Percentiles rank a stretch among this genome's conserved stretches.
Conservation (phyloP, 2,329 filamentous ascomycete species). For the Colletotrichum godetiae region DNA sequence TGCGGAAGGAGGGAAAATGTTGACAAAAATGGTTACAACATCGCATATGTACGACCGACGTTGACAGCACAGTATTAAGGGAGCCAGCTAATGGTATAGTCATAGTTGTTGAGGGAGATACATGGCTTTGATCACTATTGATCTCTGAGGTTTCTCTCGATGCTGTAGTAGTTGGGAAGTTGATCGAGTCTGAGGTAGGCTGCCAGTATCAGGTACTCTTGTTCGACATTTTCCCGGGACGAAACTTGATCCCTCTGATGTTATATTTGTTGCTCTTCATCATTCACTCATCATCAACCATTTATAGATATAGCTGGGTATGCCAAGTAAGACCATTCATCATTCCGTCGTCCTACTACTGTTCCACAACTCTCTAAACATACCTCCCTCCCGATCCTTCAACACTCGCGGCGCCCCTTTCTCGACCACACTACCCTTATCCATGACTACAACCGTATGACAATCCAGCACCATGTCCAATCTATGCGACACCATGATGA, state of each 20-base stretch:
- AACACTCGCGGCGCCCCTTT: conserved; percentile 13
- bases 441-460: conserved; percentile 56
- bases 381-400: background rate
- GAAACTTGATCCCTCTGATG: background rate
- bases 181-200: background rate
- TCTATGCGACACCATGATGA: conserved; percentile 55
- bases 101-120: background rate
- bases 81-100: too few species aligned
- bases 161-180: background rate
- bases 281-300: background rate
- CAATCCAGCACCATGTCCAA: conserved; percentile 59
- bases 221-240: background rate
- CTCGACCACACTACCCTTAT: conserved; percentile 54
- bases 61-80: too few species aligned
- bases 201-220: background rate
- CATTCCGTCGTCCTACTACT: conserved; percentile 5
- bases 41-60: too few species aligned
- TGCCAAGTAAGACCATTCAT: background rate
- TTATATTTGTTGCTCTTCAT: background rate
- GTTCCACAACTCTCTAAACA: conserved; percentile 26
- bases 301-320: background rate
- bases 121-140: background rate
- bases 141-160: background rate
- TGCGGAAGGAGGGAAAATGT: background rate
- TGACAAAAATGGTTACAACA: too few species aligned